Evolutionary conservation across 495 filamentous ascomycete genomes (phyloP).

Genomic region (Immersiella caudata): DNA sequence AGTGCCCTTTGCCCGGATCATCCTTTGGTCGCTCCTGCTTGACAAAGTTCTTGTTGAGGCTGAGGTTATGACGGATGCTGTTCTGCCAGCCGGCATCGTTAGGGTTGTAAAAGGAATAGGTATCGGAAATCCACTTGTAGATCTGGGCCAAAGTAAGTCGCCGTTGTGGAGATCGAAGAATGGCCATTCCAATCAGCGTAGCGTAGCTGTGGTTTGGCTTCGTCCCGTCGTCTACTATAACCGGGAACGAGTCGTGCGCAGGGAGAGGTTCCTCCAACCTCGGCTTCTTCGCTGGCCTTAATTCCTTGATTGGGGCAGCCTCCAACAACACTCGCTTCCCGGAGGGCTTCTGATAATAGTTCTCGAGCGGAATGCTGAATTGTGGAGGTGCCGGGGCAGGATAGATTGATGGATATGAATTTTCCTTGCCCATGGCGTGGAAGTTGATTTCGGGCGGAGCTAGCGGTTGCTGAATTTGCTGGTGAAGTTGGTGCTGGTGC

Average conservation of each 20-base stretch:
- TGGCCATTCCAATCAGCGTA: slow-evolving; percentile 95
- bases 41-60: slow-evolving; percentile 93
- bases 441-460: slow-evolving; percentile 52
- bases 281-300: slow-evolving; percentile 64
- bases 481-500: slow-evolving; percentile 44
- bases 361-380: slow-evolving; percentile 52
- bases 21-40: slow-evolving; percentile 97
- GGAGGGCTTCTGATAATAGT: slow-evolving; percentile 61
- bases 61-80: slow-evolving; percentile 98
- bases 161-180: slow-evolving; percentile 80
- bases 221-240: slow-evolving; percentile 79
- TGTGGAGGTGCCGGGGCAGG: slow-evolving; percentile 49
- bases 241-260: slow-evolving; percentile 74
- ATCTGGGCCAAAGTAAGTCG: slow-evolving; percentile 93
- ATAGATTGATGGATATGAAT: slow-evolving; percentile 55
- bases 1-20: slow-evolving; percentile 97
- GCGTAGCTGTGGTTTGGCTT: slow-evolving; percentile 95
- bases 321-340: slow-evolving; percentile 73
- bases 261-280: slow-evolving; percentile 61
- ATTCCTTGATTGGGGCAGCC: slow-evolving; percentile 72
- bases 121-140: slow-evolving; percentile 98
- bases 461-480: slow-evolving; percentile 39
- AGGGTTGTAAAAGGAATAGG: slow-evolving; percentile 81
- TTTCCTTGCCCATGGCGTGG: slow-evolving; percentile 66
- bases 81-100: slow-evolving; percentile 95